Evolutionary conservation across 768 basidiomycete genomes (phyloP), one percentile per base, ranked within the genome.

Genomic region (Suillus variegatus): DNA sequence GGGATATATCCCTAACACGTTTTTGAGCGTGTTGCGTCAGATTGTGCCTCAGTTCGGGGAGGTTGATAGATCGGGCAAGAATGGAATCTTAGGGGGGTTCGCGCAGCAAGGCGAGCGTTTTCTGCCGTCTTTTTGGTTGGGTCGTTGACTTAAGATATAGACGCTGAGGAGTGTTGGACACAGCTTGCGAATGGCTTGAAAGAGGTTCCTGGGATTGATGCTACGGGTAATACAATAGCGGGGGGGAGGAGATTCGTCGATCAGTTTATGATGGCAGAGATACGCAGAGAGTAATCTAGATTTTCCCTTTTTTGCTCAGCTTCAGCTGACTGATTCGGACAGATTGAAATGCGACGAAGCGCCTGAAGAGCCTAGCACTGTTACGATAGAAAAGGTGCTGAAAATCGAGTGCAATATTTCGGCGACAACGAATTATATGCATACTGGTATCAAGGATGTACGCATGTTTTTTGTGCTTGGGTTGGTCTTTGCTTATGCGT

Each of bases 321-420:
- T 61, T 22, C 35, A 18, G 9, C 62, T 57, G 18, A 64, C 32
- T 82, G 61, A 69, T 80, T 74, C 36, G 40, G 16, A 47, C 66
- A 97, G 94, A 69, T 73, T 95, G 64, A 90, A 84, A 66, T 94
- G 91, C 68, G 87, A 89, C 49, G 97, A 98, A 74, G 87, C 91
- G 2, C 82, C 91, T 0, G 90, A 94, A 10, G 97, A 99, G 72
- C 79, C 86, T 0, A 71, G 88, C 6, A 86, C 89, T 9, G 75
- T 87, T 2, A 78, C 84, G 0, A 80, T 74, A 8, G 96, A 99
- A 71, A 86, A 84, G 35, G 88, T 95, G 16, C 84, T 94, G 58
- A 97, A 99, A 76, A 80, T 99, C 32, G 92, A 94, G 68, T 99
- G 97, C 74, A 97, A 97, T 75, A 99, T 99, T 72, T 84, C 84